Conservation (phyloP, 139 green algal genomes). For the Astrephomene gubernaculifera region DNA sequence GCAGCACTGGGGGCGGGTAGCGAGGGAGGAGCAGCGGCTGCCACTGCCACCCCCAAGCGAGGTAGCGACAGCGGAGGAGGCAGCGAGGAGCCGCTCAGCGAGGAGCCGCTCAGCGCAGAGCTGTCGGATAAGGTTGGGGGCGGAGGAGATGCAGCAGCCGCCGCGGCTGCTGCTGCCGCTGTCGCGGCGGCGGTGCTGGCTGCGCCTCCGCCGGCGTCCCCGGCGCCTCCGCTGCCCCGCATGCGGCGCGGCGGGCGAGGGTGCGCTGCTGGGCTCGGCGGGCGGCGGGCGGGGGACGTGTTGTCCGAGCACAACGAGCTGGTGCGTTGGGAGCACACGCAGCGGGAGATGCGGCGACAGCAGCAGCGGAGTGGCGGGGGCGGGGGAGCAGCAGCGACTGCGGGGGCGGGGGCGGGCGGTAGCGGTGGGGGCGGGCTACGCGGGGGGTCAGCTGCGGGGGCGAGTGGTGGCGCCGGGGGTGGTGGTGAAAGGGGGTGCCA, state of each 20-base stretch:
- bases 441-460: neutral
- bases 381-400: neutral
- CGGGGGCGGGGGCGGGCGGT: neutral
- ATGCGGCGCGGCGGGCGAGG: neutral
- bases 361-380: neutral
- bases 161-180: neutral
- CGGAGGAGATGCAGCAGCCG: too few species aligned
- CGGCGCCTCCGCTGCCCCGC: neutral
- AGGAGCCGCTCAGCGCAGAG: neutral
- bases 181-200: neutral
- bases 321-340: slow-evolving; percentile 27
- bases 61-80: too few species aligned
- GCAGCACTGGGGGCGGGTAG: too few species aligned
- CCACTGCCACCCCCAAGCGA: too few species aligned
- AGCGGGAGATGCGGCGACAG: slow-evolving; percentile 34
- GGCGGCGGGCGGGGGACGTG: neutral
- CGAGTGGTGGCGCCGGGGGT: neutral
- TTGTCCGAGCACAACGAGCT: slow-evolving; percentile 32
- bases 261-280: neutral
- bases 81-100: too few species aligned
- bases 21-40: neutral
- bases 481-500: neutral
- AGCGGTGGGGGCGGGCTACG: neutral
- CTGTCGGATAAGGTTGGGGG: too few species aligned
- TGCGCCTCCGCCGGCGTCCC: neutral